Evolutionary conservation across 140 eudicot species (phyloP).

Genomic region (Anethum foeniculum): DNA sequence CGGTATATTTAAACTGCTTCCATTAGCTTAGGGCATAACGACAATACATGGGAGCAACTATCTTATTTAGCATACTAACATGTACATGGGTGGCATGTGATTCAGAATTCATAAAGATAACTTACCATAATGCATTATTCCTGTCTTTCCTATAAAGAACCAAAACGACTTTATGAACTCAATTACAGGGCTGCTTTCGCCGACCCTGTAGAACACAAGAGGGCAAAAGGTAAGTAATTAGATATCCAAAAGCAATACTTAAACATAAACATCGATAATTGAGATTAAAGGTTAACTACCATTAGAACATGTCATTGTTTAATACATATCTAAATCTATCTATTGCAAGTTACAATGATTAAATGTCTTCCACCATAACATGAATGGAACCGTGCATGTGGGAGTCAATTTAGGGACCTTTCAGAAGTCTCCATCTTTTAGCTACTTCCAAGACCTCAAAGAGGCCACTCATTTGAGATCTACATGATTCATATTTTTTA

Average conservation of each 20-base stretch:
- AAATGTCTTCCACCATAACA: background rate
- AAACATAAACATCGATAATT: background rate
- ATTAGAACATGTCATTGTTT: background rate
- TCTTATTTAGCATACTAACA: background rate
- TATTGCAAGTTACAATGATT: background rate
- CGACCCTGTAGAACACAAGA: background rate
- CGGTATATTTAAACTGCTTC: no score
- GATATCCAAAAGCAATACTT: background rate
- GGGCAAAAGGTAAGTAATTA: background rate
- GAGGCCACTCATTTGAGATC: background rate
- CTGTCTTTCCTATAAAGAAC: background rate
- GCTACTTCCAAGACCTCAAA: constrained; percentile 1
- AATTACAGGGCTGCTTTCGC: constrained; percentile 3
- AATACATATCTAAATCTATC: background rate
- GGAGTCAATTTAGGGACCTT: constrained; percentile 8
- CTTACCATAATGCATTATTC: background rate
- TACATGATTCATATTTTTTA: background rate
- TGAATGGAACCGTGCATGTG: constrained; percentile 2
- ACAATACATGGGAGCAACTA: background rate
- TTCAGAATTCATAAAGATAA: background rate
- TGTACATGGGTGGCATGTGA: background rate
- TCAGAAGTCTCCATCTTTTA: background rate
- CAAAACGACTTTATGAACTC: background rate
- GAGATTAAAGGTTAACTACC: background rate
- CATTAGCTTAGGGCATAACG: no score